These are phyloP conservation scores for Pythium aphanidermatum DNA, from an alignment of 352 stramenopile species.

Conservation along the genomic window DNA sequence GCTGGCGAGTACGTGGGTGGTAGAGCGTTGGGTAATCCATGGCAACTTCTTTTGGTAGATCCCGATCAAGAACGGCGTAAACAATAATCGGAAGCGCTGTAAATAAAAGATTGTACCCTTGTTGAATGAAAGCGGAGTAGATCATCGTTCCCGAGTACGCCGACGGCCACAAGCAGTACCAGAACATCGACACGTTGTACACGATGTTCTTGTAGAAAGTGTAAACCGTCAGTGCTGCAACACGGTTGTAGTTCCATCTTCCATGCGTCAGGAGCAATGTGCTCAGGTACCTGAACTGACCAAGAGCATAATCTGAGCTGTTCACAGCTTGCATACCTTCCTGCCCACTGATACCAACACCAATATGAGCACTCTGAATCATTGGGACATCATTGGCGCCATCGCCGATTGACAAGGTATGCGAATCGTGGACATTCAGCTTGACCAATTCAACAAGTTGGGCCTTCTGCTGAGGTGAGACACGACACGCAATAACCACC, in stretches of 20 bases:
- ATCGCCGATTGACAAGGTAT: constrained; percentile 89
- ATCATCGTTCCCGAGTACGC: constrained; percentile 90
- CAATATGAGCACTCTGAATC: constrained; percentile 88
- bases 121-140: constrained; percentile 81
- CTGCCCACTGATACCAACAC: constrained; percentile 94
- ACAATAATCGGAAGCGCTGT: constrained; percentile 91
- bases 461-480: constrained; percentile 98
- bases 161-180: constrained; percentile 77
- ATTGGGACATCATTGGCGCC: constrained; percentile 90
- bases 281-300: constrained; percentile 76
- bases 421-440: constrained; percentile 69
- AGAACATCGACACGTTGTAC: constrained; percentile 90
- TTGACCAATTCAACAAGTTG: constrained; percentile 96
- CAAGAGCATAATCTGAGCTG: constrained; percentile 79
- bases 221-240: constrained; percentile 86
- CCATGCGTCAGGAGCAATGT: constrained; percentile 75
- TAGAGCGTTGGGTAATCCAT: constrained; percentile 67
- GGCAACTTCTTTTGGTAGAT: constrained; percentile 61
- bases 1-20: constrained; percentile 44
- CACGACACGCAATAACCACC: constrained; percentile 96
- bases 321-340: constrained; percentile 96
- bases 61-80: constrained; percentile 76
- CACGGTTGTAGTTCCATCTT: constrained; percentile 82
- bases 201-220: constrained; percentile 92
- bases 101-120: constrained; percentile 95